A percentile compares a stretch with the other conserved stretches of the same genome.
These are phyloP conservation scores for Talaromyces sp. DNA, from an alignment of 2,329 filamentous ascomycete genomes.

Conservation along the genomic window DNA sequence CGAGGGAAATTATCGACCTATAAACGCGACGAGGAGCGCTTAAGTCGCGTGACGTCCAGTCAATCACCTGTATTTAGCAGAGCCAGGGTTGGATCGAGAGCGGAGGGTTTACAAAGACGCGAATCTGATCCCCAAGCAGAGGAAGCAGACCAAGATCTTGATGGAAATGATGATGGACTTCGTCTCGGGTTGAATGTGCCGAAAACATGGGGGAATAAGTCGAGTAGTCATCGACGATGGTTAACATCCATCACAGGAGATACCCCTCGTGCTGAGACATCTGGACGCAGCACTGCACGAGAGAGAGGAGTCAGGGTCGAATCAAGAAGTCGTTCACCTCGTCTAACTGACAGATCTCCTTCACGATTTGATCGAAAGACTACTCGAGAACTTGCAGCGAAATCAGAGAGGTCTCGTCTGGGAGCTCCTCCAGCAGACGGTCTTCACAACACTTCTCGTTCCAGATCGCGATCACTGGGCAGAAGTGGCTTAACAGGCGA, in stretches of 20 bases:
- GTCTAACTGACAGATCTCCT: constrained; percentile 1
- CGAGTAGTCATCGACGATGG: constrained; percentile 31
- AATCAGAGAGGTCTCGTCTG: constrained; percentile 1
- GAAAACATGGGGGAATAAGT: constrained; percentile 33
- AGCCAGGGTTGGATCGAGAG: constrained; percentile 28
- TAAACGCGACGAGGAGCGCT: constrained; percentile 34
- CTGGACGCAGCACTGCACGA: constrained; percentile 14
- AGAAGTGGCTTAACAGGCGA: constrained; percentile 18
- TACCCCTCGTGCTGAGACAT: constrained; percentile 16
- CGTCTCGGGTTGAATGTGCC: constrained; percentile 35
- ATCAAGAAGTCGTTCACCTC: constrained; percentile 11
- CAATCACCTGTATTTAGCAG: constrained; percentile 39
- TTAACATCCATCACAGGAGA: constrained; percentile 27
- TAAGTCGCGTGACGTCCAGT: constrained; percentile 35
- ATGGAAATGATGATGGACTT: constrained; percentile 21
- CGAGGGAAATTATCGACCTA: constrained; percentile 33
- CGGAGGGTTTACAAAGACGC: constrained; percentile 35
- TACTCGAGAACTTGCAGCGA: neutral
- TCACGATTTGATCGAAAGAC: neutral
- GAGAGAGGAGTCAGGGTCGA: constrained; percentile 10
- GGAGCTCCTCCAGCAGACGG: constrained; percentile 16
- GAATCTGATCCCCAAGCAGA: constrained; percentile 23
- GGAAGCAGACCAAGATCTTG: constrained; percentile 8
- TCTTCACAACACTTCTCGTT: constrained; percentile 11
- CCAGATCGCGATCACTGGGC: constrained; percentile 8